These are phyloP conservation scores for Dalechampia spathulata DNA, from an alignment of 441 rosid genomes.

Conservation along the genomic window DNA sequence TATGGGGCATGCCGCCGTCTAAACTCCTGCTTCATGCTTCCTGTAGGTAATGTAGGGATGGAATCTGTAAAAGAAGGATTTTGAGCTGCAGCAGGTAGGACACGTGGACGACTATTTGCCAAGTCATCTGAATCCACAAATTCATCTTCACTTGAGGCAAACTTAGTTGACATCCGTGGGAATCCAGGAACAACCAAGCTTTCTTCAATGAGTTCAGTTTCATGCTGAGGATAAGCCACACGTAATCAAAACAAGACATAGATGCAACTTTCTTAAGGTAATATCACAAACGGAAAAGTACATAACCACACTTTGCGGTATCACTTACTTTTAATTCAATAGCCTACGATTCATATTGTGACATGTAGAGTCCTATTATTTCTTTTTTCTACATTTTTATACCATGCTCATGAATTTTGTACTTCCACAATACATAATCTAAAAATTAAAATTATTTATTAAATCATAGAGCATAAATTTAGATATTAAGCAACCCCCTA, in stretches of 20 bases:
- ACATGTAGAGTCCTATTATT: no score
- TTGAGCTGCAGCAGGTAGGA: conserved; percentile 41
- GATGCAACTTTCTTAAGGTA: not conserved
- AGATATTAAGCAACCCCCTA: no score
- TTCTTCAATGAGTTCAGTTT: conserved; percentile 76
- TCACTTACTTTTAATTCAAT: no score
- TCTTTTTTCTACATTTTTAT: no score
- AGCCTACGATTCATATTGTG: no score
- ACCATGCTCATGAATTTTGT: no score
- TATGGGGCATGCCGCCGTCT: conserved; percentile 50
- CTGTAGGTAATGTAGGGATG: conserved; percentile 35
- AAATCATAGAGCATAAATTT: no score
- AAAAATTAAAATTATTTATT: no score
- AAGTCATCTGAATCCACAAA: conserved; percentile 80
- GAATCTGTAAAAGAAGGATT: conserved; percentile 45
- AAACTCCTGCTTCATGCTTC: conserved; percentile 58
- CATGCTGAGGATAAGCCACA: conserved; percentile 45
- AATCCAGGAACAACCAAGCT: conserved; percentile 63
- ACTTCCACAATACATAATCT: no score
- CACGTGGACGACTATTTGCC: conserved; percentile 44
- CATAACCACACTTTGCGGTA: no score
- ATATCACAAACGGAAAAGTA: not conserved
- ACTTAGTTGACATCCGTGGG: conserved; percentile 50
- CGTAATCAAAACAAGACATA: not conserved
- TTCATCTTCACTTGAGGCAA: conserved; percentile 87